Conservation (phyloP, 768 basidiomycete species). For the Hericium coralloides region DNA sequence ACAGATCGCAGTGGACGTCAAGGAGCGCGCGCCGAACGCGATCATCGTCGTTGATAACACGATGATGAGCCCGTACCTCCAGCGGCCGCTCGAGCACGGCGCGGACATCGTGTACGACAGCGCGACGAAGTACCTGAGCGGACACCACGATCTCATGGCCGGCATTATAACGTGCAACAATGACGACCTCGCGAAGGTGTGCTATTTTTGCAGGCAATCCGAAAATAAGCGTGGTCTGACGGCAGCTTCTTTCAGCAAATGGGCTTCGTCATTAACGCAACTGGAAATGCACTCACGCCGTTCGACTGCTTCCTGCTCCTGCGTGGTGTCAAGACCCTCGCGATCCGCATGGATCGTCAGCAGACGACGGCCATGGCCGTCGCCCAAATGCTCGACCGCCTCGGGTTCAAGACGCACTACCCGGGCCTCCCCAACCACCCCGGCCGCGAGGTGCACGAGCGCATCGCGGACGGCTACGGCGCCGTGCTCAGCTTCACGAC, state of each 20-base stretch:
- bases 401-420: conserved; percentile 90
- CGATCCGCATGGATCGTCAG: conserved; percentile 92
- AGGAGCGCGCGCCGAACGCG: conserved; percentile 72
- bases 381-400: conserved; percentile 71
- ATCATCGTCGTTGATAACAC: conserved; percentile 93
- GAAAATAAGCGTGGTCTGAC: background rate
- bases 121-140: conserved; percentile 94
- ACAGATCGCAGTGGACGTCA: conserved; percentile 74
- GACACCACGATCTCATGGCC: conserved; percentile 99
- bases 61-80: conserved; percentile 99
- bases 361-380: conserved; percentile 76
- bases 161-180: conserved; percentile 89
- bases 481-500: conserved; percentile 95
- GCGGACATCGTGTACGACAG: conserved; percentile 98
- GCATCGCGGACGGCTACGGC: conserved; percentile 85
- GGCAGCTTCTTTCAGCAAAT: conserved; percentile 48
- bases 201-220: conserved; percentile 2
- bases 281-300: conserved; percentile 90
- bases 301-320: conserved; percentile 96
- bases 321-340: conserved; percentile 92
- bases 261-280: conserved; percentile 85
- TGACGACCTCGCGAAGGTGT: conserved; percentile 81
- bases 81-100: conserved; percentile 90
- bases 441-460: conserved; percentile 78
- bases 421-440: conserved; percentile 83